These are phyloP conservation scores for Penicillium sumatraense DNA, from an alignment of 2,329 filamentous ascomycete genomes.

Conservation along the genomic window DNA sequence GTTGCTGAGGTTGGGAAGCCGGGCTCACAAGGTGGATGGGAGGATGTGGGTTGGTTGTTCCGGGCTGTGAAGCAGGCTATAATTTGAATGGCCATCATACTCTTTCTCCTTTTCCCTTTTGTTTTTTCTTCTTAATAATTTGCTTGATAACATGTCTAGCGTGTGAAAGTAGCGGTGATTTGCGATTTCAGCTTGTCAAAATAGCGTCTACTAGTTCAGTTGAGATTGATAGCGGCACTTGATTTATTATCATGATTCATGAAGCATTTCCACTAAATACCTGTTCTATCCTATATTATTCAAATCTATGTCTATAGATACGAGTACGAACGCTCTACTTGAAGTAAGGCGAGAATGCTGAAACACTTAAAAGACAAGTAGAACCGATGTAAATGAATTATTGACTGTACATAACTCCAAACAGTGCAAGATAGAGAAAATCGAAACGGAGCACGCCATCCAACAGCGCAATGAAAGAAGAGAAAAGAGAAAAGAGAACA, in stretches of 20 bases:
- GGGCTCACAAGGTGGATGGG: slow-evolving; percentile 55
- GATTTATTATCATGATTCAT: not conserved
- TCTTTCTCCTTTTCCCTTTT: too few species aligned
- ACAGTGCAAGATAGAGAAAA: slow-evolving; percentile 8
- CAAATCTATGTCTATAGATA: too few species aligned
- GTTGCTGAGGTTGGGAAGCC: slow-evolving; percentile 38
- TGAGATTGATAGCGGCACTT: not conserved
- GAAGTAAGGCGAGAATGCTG: not conserved
- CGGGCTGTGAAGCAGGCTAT: slow-evolving; percentile 53
- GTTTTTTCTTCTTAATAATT: too few species aligned
- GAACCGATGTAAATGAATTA: slow-evolving; percentile 2
- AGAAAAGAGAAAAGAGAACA: slow-evolving; percentile 10
- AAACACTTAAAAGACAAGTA: not conserved
- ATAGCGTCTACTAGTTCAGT: not conserved
- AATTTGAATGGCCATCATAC: slow-evolving; percentile 25
- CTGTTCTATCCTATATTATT: not conserved
- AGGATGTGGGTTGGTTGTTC: slow-evolving; percentile 63
- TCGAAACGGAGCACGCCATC: slow-evolving; percentile 11
- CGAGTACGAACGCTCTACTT: slow-evolving; percentile 1
- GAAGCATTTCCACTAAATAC: not conserved
- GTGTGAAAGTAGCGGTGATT: not conserved
- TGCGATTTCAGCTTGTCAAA: not conserved
- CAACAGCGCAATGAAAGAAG: slow-evolving; percentile 13
- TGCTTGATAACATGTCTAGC: too few species aligned
- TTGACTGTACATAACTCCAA: slow-evolving; percentile 21